These are phyloP conservation scores for Talaromyces sp. DNA, from an alignment of 2,329 filamentous ascomycete species.

Conservation along the genomic window DNA sequence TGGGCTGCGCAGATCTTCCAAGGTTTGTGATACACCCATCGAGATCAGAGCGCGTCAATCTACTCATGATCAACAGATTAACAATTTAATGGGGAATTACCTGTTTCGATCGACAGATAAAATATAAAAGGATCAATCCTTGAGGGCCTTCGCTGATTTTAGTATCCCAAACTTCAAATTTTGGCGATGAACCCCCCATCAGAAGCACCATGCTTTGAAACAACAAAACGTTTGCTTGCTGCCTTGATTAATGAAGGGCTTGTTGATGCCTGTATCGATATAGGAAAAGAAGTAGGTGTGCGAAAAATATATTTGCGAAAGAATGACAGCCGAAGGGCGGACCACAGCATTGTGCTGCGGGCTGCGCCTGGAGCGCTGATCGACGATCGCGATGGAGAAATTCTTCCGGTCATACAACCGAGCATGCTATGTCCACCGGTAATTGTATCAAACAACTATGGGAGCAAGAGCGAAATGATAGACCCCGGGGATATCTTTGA, in stretches of 20 bases:
- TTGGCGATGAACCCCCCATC: neutral
- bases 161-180: neutral
- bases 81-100: no score
- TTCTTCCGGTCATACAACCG: neutral
- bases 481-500: neutral
- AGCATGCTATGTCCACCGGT: constrained; percentile 1
- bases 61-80: no score
- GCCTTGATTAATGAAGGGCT: constrained; percentile 1
- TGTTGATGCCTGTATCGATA: neutral
- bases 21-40: neutral
- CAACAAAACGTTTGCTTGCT: constrained; percentile 9
- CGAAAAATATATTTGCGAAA: neutral
- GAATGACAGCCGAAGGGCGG: neutral
- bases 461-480: neutral
- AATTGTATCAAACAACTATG: neutral
- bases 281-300: no score
- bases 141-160: neutral
- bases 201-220: constrained; percentile 3
- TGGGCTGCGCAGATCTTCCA: no score
- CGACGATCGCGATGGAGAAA: constrained; percentile 1
- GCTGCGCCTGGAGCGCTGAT: neutral
- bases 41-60: no score
- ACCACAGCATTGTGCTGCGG: neutral
- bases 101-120: no score
- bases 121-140: neutral